Evolutionary conservation across 495 filamentous ascomycete genomes (phyloP).

Genomic region (Bacidia rubella): DNA sequence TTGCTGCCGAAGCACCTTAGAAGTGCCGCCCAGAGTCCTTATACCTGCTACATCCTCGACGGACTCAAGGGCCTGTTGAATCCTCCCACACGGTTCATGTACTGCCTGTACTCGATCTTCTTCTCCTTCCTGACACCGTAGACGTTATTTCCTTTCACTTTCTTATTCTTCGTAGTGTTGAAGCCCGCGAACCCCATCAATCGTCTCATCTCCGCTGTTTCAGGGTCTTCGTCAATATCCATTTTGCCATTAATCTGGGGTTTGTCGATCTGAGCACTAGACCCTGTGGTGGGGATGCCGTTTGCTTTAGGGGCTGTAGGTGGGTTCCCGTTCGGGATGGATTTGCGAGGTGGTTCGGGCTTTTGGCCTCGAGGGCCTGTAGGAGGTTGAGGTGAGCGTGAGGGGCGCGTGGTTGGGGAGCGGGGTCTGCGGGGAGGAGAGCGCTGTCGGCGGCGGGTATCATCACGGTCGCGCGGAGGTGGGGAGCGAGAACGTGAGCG

Average conservation of each 20-base stretch:
- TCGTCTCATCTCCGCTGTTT: constrained; percentile 58
- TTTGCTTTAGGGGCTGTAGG: constrained; percentile 13
- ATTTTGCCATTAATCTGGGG: constrained; percentile 28
- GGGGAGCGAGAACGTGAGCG: constrained; percentile 31
- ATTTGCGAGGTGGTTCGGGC: background rate
- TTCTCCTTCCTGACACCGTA: constrained; percentile 84
- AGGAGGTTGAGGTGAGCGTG: constrained; percentile 13
- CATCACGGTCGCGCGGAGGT: constrained; percentile 22
- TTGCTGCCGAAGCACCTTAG: too few species aligned
- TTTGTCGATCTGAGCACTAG: constrained; percentile 27
- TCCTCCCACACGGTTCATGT: constrained; percentile 95
- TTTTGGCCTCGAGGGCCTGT: constrained; percentile 6
- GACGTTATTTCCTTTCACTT: constrained; percentile 79
- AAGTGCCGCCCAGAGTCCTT: too few species aligned
- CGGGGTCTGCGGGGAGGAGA: constrained; percentile 26
- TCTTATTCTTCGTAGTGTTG: constrained; percentile 76
- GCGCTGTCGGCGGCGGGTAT: constrained; percentile 25
- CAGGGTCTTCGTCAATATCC: constrained; percentile 46
- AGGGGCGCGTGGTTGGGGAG: constrained; percentile 16
- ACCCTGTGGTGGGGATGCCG: constrained; percentile 13
- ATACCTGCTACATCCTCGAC: background rate
- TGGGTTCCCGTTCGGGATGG: background rate
- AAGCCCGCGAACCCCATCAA: constrained; percentile 85
- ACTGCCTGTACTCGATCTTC: constrained; percentile 91
- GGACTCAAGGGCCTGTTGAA: constrained; percentile 85